These are phyloP conservation scores for Lotmaria passim DNA, from an alignment of 208 protist genomes.

Conservation along the genomic window DNA sequence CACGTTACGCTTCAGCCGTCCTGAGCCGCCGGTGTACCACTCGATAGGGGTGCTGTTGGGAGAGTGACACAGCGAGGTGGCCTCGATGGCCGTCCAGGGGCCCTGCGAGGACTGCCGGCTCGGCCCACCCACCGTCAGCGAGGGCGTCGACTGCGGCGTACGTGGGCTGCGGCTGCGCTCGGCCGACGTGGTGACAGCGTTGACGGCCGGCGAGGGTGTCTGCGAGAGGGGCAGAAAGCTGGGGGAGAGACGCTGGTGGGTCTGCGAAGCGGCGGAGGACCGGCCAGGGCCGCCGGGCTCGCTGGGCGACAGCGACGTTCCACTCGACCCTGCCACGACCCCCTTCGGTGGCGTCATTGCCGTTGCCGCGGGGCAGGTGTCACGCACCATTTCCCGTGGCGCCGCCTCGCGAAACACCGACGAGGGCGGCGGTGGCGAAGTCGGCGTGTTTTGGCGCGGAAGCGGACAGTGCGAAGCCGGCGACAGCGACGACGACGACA, in stretches of 20 bases:
- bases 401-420: slow-evolving; percentile 16
- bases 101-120: slow-evolving; percentile 15
- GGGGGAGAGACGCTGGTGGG: slow-evolving; percentile 2
- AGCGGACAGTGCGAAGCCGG: background rate
- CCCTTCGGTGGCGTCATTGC: slow-evolving; percentile 2
- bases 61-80: background rate
- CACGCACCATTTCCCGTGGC: slow-evolving; percentile 2
- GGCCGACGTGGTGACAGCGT: background rate
- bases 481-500: background rate
- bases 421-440: slow-evolving; percentile 7
- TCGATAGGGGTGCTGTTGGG: slow-evolving; percentile 16
- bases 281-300: slow-evolving; percentile 19
- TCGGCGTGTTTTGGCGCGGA: slow-evolving; percentile 7
- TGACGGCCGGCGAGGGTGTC: background rate
- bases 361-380: background rate
- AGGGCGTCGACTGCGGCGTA: slow-evolving; percentile 1
- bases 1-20: slow-evolving; percentile 19
- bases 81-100: background rate
- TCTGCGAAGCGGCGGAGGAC: background rate
- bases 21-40: slow-evolving; percentile 20
- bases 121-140: slow-evolving; percentile 25
- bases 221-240: background rate
- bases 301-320: slow-evolving; percentile 5
- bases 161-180: slow-evolving; percentile 5
- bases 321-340: slow-evolving; percentile 13